These are phyloP conservation scores for Cupressus sempervirens DNA, from an alignment of 75 land plant genomes.

Conservation along the genomic window DNA sequence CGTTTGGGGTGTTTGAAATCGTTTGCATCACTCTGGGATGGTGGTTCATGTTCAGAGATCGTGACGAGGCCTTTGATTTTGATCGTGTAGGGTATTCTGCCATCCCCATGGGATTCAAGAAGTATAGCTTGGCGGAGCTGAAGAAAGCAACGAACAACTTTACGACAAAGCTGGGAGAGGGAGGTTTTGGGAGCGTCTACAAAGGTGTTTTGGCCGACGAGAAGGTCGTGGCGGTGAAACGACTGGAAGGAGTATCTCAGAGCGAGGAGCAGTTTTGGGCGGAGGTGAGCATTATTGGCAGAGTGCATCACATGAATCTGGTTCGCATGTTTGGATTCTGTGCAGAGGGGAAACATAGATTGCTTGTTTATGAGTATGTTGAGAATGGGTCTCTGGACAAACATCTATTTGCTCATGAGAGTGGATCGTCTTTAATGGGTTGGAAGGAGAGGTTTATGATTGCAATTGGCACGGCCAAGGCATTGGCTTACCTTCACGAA, in stretches of 20 bases:
- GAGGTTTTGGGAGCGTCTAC: conserved; percentile 24
- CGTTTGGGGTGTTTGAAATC: background rate
- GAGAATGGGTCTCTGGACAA: conserved; percentile 12
- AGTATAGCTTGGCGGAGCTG: conserved; percentile 21
- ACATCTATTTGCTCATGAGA: background rate
- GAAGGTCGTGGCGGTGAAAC: conserved; percentile 23
- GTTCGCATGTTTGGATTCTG: conserved; percentile 12
- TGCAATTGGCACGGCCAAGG: conserved; percentile 27
- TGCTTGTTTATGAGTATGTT: conserved; percentile 9
- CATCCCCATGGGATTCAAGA: conserved; percentile 6
- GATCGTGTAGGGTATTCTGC: background rate
- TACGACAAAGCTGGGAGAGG: conserved; percentile 18
- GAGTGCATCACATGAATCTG: conserved; percentile 16
- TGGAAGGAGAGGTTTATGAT: conserved; percentile 29
- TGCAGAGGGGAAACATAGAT: background rate
- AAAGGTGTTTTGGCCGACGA: conserved; percentile 11
- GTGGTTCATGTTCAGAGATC: background rate
- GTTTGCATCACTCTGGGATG: background rate
- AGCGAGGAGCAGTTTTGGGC: conserved; percentile 12
- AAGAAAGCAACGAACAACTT: conserved; percentile 17
- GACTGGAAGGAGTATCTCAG: conserved; percentile 2
- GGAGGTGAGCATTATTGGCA: conserved; percentile 9
- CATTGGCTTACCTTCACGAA: conserved; percentile 29
- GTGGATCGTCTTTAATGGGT: background rate
- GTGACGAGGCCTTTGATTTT: background rate